Percentiles rank a stretch among this genome's conserved stretches.
phyloP scores from a whole-genome alignment of 1,284 basidiomycete species.

The Naganishia cerealis region DNA sequence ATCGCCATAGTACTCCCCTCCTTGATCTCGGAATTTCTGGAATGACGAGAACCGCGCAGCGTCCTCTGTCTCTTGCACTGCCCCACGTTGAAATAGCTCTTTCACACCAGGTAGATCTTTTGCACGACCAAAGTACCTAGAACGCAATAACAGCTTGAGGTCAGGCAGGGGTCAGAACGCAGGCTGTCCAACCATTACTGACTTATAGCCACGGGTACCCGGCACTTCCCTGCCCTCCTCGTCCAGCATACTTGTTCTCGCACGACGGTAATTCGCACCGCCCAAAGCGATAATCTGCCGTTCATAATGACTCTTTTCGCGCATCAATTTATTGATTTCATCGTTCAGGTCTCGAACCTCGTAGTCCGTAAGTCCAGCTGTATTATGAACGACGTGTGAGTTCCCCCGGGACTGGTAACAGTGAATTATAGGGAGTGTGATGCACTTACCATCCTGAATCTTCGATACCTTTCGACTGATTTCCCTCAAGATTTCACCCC shows the following conservation, averaged over 20 bases:
- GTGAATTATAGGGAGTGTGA: not conserved
- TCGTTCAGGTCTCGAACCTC: constrained; percentile 96
- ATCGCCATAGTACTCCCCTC: constrained; percentile 88
- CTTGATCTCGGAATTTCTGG: constrained; percentile 84
- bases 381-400: not conserved
- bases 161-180: not conserved
- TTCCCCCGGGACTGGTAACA: not conserved
- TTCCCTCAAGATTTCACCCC: constrained; percentile 90
- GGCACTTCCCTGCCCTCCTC: constrained; percentile 93
- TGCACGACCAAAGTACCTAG: constrained; percentile 92
- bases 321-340: constrained; percentile 92
- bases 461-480: constrained; percentile 95
- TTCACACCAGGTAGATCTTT: constrained; percentile 94
- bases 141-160: not conserved
- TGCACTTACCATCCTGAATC: constrained; percentile 83
- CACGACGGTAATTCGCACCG: constrained; percentile 92
- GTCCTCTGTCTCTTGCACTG: constrained; percentile 79
- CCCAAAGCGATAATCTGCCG: constrained; percentile 92
- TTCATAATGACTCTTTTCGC: constrained; percentile 97
- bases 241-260: constrained; percentile 79
- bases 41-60: constrained; percentile 69
- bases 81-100: constrained; percentile 80
- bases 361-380: constrained; percentile 90
- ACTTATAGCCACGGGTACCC: constrained; percentile 98
- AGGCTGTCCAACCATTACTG: constrained; percentile 45